Conservation (phyloP, 768 basidiomycete genomes). For the Leccinum rimulosum region DNA sequence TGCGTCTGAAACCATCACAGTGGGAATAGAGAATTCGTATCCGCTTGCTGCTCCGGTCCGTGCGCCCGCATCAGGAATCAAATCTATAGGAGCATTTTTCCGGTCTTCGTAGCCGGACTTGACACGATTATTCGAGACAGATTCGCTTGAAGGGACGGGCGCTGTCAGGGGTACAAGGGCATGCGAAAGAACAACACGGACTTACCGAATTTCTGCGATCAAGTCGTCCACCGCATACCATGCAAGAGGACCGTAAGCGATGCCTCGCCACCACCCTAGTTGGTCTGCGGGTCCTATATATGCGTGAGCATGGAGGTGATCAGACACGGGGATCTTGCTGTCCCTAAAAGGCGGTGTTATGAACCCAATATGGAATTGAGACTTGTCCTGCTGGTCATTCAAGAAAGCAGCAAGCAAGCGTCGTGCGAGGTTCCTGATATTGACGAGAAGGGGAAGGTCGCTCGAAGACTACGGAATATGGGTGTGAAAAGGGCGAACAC, state of each 20-base stretch:
- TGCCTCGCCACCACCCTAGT: neutral
- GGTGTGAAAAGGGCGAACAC: conserved; percentile 35
- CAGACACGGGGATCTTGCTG: conserved; percentile 73
- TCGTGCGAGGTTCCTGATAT: neutral
- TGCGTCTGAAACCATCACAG: conserved; percentile 35
- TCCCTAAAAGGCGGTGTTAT: conserved; percentile 78
- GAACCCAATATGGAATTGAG: conserved; percentile 44
- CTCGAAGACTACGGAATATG: conserved; percentile 36
- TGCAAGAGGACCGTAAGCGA: neutral
- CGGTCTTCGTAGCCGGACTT: neutral
- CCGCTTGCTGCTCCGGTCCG: conserved; percentile 65
- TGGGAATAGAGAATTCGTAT: conserved; percentile 53
- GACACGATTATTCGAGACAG: conserved; percentile 23
- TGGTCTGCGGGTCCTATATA: conserved; percentile 48
- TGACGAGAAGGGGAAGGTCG: conserved; percentile 1
- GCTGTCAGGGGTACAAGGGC: conserved; percentile 5
- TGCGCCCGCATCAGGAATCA: conserved; percentile 69
- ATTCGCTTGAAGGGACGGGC: conserved; percentile 45
- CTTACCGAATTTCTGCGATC: conserved; percentile 76
- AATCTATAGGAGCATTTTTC: conserved; percentile 50
- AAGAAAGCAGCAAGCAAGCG: neutral
- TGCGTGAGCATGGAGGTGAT: conserved; percentile 77
- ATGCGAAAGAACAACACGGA: conserved; percentile 16
- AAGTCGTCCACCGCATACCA: conserved; percentile 36
- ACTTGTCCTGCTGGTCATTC: neutral